Base-by-base conservation (phyloP, 2,329 filamentous ascomycete genomes). In the Parafenestella ontariensis region DNA sequence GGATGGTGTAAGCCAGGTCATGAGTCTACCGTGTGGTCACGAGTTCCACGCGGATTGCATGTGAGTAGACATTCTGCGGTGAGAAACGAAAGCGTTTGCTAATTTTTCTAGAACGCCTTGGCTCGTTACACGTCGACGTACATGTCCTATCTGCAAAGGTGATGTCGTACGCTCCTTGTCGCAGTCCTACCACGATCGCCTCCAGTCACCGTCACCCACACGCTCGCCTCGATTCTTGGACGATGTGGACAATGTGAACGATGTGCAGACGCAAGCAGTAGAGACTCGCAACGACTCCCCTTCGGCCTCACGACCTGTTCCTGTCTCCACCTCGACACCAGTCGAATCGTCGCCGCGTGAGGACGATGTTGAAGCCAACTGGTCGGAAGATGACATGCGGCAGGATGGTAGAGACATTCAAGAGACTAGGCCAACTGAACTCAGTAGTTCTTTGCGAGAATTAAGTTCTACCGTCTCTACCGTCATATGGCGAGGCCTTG, bases 11-110 rank as follows among this genome's bases (percentile, higher is more conserved):
- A 96, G 92, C 74, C 87, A 87, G 69, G 94, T 99, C 34, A 99
- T 99, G 95, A 96, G 92, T 71, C 79, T 99, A 54, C 95, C 95
- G 8, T 99, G 95, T 77, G 95, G 95, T 31, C 95, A 99, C 74
- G 95, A 99, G 71, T 99, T 98, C 76, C 95, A 99, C 76, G 94
- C 84, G 24, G 92, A 96, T 73, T 99, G 95, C 92, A 98, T 99
- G 92, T 96, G 79, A 89, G 92, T 89, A 43, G 51, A 15, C 29
- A 20, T 11, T 28, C 45, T 13, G n/a, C 18, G 9, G 5, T 15
- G 11, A n/a, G n/a, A n/a, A n/a, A n/a, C n/a, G n/a, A n/a, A n/a
- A n/a, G n/a, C n/a, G n/a, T n/a, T 61, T 60, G 54, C 59, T 72
- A 68, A 66, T 68, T 58, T 26, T 11, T 31, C 23, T 61, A 96